These are phyloP conservation scores for Dendrobium catenatum DNA, from an alignment of 106 monocot genomes.

Conservation along the genomic window DNA sequence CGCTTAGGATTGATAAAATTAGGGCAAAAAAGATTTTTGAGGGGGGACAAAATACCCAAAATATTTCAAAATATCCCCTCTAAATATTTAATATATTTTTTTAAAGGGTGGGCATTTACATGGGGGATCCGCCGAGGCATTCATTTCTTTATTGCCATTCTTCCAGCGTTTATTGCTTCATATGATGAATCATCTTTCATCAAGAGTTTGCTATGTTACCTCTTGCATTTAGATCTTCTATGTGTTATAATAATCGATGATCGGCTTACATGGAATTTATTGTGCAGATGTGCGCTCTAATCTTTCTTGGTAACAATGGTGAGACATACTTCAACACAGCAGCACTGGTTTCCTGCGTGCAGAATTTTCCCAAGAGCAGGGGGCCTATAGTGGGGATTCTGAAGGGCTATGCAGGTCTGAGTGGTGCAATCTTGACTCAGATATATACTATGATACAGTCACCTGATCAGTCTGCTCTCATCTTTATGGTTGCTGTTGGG, in stretches of 20 bases:
- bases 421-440: constrained; percentile 86
- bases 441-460: constrained; percentile 56
- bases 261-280: neutral
- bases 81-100: too few relatives aligned
- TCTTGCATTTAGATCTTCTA: neutral
- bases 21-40: too few relatives aligned
- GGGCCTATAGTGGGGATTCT: constrained; percentile 89
- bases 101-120: too few relatives aligned
- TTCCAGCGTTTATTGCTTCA: too few relatives aligned
- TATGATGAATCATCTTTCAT: neutral
- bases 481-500: constrained; percentile 82
- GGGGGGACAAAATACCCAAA: too few relatives aligned
- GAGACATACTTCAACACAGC: constrained; percentile 89
- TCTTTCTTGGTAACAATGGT: constrained; percentile 80
- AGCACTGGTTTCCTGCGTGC: constrained; percentile 75
- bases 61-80: too few relatives aligned
- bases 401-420: constrained; percentile 84
- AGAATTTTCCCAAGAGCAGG: constrained; percentile 81
- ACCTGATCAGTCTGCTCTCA: constrained; percentile 47
- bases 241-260: too few relatives aligned
- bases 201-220: neutral
- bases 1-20: too few relatives aligned
- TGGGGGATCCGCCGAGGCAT: too few relatives aligned
- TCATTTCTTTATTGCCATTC: too few relatives aligned
- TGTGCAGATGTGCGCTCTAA: constrained; percentile 78